Conservation (phyloP, 75 land plant genomes). For the Ceratopteris richardii region DNA sequence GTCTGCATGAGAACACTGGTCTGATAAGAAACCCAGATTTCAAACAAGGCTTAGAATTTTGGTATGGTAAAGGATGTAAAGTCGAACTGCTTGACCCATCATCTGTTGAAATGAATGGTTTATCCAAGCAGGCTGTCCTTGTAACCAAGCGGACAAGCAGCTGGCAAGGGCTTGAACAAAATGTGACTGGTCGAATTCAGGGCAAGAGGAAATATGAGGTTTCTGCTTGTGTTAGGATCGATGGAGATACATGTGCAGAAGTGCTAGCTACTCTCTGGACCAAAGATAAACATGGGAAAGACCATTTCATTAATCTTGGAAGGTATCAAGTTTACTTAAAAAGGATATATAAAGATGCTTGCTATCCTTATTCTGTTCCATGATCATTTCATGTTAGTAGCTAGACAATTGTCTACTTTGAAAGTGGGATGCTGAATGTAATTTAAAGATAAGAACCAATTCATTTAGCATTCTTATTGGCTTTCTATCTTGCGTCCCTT, state of each 20-base stretch:
- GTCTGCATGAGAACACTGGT: neutral
- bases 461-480: too few species aligned
- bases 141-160: slow-evolving; percentile 56
- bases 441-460: too few species aligned
- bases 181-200: slow-evolving; percentile 63
- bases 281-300: slow-evolving; percentile 39
- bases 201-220: slow-evolving; percentile 65
- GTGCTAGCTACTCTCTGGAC: slow-evolving; percentile 65
- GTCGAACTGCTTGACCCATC: slow-evolving; percentile 41
- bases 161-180: slow-evolving; percentile 97
- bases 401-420: too few species aligned
- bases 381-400: too few species aligned
- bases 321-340: slow-evolving; percentile 41
- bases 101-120: slow-evolving; percentile 34
- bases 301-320: slow-evolving; percentile 70
- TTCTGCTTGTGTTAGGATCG: slow-evolving; percentile 55
- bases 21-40: slow-evolving; percentile 41
- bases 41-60: slow-evolving; percentile 58
- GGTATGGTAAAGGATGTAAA: slow-evolving; percentile 78
- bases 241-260: slow-evolving; percentile 43
- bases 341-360: too few species aligned
- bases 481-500: too few species aligned
- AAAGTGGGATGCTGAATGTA: too few species aligned
- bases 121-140: slow-evolving; percentile 53
- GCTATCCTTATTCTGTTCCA: too few species aligned